phyloP scores from a whole-genome alignment of 2,329 filamentous ascomycete species.

The Sporothrix pallida region DNA sequence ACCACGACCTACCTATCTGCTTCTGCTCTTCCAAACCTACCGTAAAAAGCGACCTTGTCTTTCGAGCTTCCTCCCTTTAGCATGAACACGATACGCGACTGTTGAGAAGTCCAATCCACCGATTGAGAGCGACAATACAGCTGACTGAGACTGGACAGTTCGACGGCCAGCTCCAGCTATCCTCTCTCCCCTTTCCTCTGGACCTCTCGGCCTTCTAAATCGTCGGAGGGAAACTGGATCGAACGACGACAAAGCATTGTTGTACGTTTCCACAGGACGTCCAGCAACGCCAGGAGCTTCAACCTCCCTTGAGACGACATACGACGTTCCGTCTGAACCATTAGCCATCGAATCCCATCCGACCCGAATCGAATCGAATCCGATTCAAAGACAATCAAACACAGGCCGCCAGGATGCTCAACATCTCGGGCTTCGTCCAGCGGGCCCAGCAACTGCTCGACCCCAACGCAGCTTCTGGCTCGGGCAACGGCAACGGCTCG shows the following conservation, averaged over 20 bases:
- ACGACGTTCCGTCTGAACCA: not conserved
- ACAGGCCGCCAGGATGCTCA: constrained; percentile 56
- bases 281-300: constrained; percentile 20
- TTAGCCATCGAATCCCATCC: not conserved
- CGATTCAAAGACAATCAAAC: no score
- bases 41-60: not conserved
- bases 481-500: constrained; percentile 21
- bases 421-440: constrained; percentile 80
- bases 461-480: constrained; percentile 66
- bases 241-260: constrained; percentile 2
- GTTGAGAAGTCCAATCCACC: not conserved
- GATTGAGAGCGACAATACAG: constrained; percentile 13
- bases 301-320: not conserved
- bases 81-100: constrained; percentile 26
- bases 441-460: constrained; percentile 96
- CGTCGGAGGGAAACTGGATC: not conserved
- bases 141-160: not conserved
- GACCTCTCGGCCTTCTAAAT: not conserved
- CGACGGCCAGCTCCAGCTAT: constrained; percentile 8
- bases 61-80: constrained; percentile 5
- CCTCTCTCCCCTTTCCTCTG: not conserved
- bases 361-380: not conserved
- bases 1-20: constrained; percentile 3
- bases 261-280: not conserved
- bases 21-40: not conserved